Evolutionary conservation across 352 stramenopile species (phyloP).

Genomic region (Phytophthora pseudosyringae): DNA sequence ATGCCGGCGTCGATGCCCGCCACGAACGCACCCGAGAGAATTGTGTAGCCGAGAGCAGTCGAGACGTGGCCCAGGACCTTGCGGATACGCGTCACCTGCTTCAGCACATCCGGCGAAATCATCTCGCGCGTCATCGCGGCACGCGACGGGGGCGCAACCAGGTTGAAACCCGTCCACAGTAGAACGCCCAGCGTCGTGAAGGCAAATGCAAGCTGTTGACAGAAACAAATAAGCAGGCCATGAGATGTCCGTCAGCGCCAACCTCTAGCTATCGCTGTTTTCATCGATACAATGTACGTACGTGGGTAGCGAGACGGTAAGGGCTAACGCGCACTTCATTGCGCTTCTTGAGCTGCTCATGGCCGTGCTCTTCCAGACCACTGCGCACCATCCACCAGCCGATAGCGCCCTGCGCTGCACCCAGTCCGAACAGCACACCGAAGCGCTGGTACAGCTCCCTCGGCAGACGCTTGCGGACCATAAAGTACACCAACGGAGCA

Average conservation of each 20-base stretch:
- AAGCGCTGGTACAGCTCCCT: slow-evolving; percentile 78
- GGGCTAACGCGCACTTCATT: slow-evolving; percentile 98
- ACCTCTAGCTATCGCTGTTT: background rate
- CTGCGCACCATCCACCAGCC: slow-evolving; percentile 99
- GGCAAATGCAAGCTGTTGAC: slow-evolving; percentile 92
- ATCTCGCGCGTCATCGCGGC: slow-evolving; percentile 72
- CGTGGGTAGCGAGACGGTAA: slow-evolving; percentile 96
- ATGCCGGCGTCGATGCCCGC: slow-evolving; percentile 98
- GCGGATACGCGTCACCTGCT: slow-evolving; percentile 66
- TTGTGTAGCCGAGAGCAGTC: slow-evolving; percentile 80
- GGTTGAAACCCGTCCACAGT: slow-evolving; percentile 94
- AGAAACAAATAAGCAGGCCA: slow-evolving; percentile 4
- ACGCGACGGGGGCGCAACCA: slow-evolving; percentile 81
- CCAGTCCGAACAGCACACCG: slow-evolving; percentile 64
- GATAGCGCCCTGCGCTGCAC: slow-evolving; percentile 82
- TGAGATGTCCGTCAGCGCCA: slow-evolving; percentile 10
- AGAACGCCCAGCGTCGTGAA: slow-evolving; percentile 97
- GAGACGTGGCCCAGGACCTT: slow-evolving; percentile 69
- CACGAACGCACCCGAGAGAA: slow-evolving; percentile 94
- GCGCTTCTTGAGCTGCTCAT: slow-evolving; percentile 74
- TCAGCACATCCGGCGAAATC: slow-evolving; percentile 80
- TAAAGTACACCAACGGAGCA: slow-evolving; percentile 94
- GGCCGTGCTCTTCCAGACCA: slow-evolving; percentile 94
- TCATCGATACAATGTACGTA: slow-evolving; percentile 32
- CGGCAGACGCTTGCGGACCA: slow-evolving; percentile 79